Conservation (phyloP, 768 basidiomycete species). For the Boletus bicolor region DNA sequence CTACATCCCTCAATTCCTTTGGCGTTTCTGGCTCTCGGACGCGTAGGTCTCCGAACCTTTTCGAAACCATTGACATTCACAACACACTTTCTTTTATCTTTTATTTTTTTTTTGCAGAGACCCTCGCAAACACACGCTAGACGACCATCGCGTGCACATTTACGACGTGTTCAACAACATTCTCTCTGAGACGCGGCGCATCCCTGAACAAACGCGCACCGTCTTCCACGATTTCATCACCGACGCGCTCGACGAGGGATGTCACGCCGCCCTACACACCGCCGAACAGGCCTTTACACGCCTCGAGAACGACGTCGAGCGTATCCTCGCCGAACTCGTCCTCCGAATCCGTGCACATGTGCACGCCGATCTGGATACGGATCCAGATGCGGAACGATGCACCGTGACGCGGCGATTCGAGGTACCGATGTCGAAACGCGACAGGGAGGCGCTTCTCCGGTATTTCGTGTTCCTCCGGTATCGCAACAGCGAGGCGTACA, state of each 20-base stretch:
- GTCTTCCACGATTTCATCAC: conserved; percentile 44
- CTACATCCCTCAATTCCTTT: conserved; percentile 46
- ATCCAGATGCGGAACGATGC: not conserved
- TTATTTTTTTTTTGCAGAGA: conserved; percentile 14
- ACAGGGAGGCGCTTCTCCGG: conserved; percentile 41
- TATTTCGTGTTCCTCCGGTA: conserved; percentile 58
- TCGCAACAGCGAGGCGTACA: conserved; percentile 50
- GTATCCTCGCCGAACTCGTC: conserved; percentile 35
- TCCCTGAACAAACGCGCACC: conserved; percentile 32
- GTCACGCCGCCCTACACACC: conserved; percentile 35
- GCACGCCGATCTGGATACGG: not conserved
- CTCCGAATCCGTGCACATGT: conserved; percentile 27
- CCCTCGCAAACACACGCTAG: conserved; percentile 29
- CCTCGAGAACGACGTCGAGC: conserved; percentile 43
- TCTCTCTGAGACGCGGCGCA: conserved; percentile 43
- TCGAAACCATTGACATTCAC: not conserved
- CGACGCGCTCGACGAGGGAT: conserved; percentile 35
- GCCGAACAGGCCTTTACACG: conserved; percentile 42
- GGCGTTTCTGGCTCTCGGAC: conserved; percentile 48
- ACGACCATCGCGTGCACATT: conserved; percentile 43
- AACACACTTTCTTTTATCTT: not conserved
- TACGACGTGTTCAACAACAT: conserved; percentile 53
- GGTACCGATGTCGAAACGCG: conserved; percentile 19
- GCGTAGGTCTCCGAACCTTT: conserved; percentile 30
- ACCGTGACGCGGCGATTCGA: conserved; percentile 15